These are phyloP conservation scores for Canariomyces notabilis DNA, from an alignment of 2,329 filamentous ascomycete genomes.

Conservation along the genomic window DNA sequence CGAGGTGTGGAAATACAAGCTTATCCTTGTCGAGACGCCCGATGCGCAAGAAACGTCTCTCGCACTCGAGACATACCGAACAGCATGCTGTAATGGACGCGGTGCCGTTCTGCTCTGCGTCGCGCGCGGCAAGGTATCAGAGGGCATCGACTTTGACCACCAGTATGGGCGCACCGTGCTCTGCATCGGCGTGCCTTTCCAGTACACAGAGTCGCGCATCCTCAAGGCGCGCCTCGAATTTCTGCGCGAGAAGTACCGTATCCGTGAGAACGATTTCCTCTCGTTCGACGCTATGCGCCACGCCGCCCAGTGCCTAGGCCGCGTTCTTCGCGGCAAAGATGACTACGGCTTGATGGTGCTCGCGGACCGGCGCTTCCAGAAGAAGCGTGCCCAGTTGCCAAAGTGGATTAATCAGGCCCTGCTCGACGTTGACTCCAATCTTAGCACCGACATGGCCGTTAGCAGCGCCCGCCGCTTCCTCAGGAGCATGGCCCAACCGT, in stretches of 20 bases:
- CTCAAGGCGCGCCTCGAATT: slow-evolving; percentile 94
- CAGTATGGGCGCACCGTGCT: slow-evolving; percentile 95
- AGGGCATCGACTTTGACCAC: slow-evolving; percentile 98
- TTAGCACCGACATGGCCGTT: slow-evolving; percentile 94
- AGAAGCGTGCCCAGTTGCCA: slow-evolving; percentile 83
- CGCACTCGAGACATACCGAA: slow-evolving; percentile 92
- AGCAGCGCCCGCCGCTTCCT: slow-evolving; percentile 85
- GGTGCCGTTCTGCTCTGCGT: slow-evolving; percentile 92
- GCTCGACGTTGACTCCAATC: slow-evolving; percentile 76
- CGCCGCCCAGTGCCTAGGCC: slow-evolving; percentile 90
- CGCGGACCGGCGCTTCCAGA: slow-evolving; percentile 87
- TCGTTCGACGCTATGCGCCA: slow-evolving; percentile 99
- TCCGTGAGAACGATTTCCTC: slow-evolving; percentile 93
- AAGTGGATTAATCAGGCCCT: slow-evolving; percentile 95
- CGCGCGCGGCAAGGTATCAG: slow-evolving; percentile 92
- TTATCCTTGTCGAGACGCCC: slow-evolving; percentile 95
- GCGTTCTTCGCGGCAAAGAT: slow-evolving; percentile 91
- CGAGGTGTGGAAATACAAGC: slow-evolving; percentile 97
- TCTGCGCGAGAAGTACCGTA: slow-evolving; percentile 92
- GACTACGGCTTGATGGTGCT: slow-evolving; percentile 99
- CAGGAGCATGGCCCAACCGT: slow-evolving; percentile 86
- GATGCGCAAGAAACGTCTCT: slow-evolving; percentile 96
- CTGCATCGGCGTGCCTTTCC: slow-evolving; percentile 95
- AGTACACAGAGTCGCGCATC: slow-evolving; percentile 97
- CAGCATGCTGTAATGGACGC: slow-evolving; percentile 93